These are phyloP conservation scores for Oryza nivara DNA, from an alignment of 176 grass and related monocot genomes.

Conservation along the genomic window DNA sequence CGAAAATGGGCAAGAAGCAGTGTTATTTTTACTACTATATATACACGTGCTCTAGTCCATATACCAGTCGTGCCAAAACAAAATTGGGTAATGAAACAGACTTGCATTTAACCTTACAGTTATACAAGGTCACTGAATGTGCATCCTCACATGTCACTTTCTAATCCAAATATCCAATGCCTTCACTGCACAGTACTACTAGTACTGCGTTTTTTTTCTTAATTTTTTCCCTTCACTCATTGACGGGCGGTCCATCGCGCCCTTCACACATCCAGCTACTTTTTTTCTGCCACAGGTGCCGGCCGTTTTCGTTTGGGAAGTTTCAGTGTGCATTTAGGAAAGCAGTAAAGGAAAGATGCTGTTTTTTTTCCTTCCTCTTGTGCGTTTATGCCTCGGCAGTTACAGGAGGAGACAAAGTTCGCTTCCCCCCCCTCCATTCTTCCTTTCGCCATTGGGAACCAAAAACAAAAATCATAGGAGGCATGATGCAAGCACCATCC, in stretches of 20 bases:
- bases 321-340: constrained; percentile 38
- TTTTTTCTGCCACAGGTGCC: constrained; percentile 2
- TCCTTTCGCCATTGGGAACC: background rate
- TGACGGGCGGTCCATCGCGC: background rate
- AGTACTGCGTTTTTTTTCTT: background rate
- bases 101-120: background rate
- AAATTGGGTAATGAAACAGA: background rate
- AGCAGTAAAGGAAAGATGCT: constrained; percentile 27
- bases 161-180: background rate
- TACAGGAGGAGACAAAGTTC: background rate
- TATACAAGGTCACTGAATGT: background rate
- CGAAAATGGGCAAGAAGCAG: background rate
- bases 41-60: background rate
- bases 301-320: constrained; percentile 41
- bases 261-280: background rate
- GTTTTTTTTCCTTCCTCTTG: background rate
- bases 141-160: background rate
- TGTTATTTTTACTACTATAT: background rate
- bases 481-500: constrained; percentile 9
- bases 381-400: background rate
- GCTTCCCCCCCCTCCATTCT: too few species aligned
- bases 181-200: background rate
- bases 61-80: background rate
- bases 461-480: constrained; percentile 19
- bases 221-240: background rate